Evolutionary conservation across 495 filamentous ascomycete species (phyloP), one percentile per base, ranked within the genome.

Genomic region (Hyaloscypha hepaticicola): DNA sequence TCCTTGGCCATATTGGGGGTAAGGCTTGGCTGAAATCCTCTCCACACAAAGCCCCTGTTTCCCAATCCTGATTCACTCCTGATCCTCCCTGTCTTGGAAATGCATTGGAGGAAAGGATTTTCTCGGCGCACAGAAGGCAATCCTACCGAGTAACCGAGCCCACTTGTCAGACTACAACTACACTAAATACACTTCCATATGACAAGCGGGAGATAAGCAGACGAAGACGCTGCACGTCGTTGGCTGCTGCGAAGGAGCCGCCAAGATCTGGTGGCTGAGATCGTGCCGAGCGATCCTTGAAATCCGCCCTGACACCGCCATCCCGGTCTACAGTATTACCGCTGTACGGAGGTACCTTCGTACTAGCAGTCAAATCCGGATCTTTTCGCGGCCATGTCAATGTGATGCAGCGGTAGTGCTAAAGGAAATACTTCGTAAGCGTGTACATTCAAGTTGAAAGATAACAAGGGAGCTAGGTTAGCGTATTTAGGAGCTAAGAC

Each of bases 1-100:
- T n/a, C n/a, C n/a, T 62, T 62, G 60, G 48, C 60, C 49, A 33
- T 62, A n/a, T 58, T 45, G 50, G 21, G 50, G 50, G 50, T 16
- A 19, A 45, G 38, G 6, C 38, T 45, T 45, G 38, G 38, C 38
- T 16, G 14, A 16, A 24, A 25, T 53, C 9, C 38, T n/a, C 38
- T 51, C 16, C 48, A 19, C 48, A 19, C 48, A 19, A 5, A 51
- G 5, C 16, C 25, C 16, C 48, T 51, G 16, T n/a, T n/a, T n/a
- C n/a, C n/a, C n/a, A n/a, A n/a, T n/a, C n/a, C n/a, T n/a, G n/a
- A n/a, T n/a, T n/a, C n/a, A n/a, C n/a, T n/a, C n/a, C n/a, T n/a
- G n/a, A n/a, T n/a, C n/a, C n/a, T n/a, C n/a, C n/a, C n/a, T n/a
- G n/a, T n/a, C n/a, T n/a, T n/a, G n/a, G n/a, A n/a, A n/a, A n/a